Percentiles rank a stretch among this genome's conserved stretches.
phyloP scores from a whole-genome alignment of 176 grass and related monocot species.

The Miscanthus lutarioriparius region DNA sequence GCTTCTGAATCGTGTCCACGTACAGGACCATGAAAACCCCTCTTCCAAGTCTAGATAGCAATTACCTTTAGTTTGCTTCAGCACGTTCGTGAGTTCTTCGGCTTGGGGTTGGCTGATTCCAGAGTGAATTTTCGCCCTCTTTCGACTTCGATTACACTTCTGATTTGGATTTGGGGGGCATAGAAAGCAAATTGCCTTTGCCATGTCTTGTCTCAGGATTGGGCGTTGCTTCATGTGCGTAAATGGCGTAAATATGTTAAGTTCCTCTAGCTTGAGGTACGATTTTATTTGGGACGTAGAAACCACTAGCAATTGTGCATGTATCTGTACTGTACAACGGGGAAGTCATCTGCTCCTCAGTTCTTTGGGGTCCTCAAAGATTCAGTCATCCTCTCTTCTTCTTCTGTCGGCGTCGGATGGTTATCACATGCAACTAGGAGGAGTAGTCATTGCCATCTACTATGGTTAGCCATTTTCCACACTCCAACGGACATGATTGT shows the following conservation, averaged over 20 bases:
- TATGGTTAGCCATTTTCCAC: neutral
- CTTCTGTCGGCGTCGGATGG: neutral
- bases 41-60: neutral
- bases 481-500: neutral
- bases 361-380: neutral
- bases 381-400: neutral
- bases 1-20: neutral
- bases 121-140: neutral
- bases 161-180: neutral
- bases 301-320: neutral
- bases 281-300: too few relatives aligned
- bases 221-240: too few relatives aligned
- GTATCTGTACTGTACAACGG: neutral
- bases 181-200: too few relatives aligned
- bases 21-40: neutral
- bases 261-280: too few relatives aligned
- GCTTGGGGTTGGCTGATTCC: neutral
- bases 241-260: too few relatives aligned
- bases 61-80: too few relatives aligned
- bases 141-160: neutral
- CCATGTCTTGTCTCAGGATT: too few relatives aligned
- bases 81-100: neutral
- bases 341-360: neutral
- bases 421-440: neutral
- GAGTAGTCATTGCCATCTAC: neutral